Evolutionary conservation across 2,329 filamentous ascomycete species (phyloP).

Genomic region (Cryphonectria carpinicola): DNA sequence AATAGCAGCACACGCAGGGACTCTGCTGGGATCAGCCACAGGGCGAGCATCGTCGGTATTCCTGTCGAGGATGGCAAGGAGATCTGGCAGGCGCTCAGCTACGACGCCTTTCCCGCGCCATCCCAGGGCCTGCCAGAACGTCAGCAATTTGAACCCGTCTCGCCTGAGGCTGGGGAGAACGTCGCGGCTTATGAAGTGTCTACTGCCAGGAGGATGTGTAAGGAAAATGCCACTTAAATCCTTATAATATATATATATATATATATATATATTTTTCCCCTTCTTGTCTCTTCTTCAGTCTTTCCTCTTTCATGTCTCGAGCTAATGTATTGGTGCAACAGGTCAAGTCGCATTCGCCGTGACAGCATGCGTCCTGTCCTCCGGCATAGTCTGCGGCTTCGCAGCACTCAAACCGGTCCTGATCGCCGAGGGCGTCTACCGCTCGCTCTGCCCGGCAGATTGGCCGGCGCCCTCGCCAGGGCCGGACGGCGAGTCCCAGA

Average conservation of each 20-base stretch:
- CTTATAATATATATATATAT: background rate
- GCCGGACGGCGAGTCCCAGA: slow-evolving; percentile 19
- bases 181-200: slow-evolving; percentile 40
- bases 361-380: slow-evolving; percentile 68
- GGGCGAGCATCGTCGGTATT: slow-evolving; percentile 1
- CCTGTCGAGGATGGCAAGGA: slow-evolving; percentile 19
- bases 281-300: too few relatives aligned
- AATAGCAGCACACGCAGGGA: background rate
- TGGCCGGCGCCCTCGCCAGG: slow-evolving; percentile 1
- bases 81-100: slow-evolving; percentile 25
- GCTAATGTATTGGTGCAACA: slow-evolving; percentile 41
- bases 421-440: slow-evolving; percentile 61
- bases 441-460: slow-evolving; percentile 51
- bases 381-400: slow-evolving; percentile 68
- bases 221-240: slow-evolving; percentile 20
- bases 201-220: slow-evolving; percentile 35
- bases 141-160: slow-evolving; percentile 21
- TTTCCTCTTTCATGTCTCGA: background rate
- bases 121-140: background rate
- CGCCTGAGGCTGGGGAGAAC: slow-evolving; percentile 23
- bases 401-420: slow-evolving; percentile 67
- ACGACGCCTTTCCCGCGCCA: slow-evolving; percentile 24
- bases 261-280: background rate
- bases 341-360: slow-evolving; percentile 66
- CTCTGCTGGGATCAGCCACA: background rate